Conservation (phyloP, 2,329 filamentous ascomycete species). For the Tolypocladium nubicola region DNA sequence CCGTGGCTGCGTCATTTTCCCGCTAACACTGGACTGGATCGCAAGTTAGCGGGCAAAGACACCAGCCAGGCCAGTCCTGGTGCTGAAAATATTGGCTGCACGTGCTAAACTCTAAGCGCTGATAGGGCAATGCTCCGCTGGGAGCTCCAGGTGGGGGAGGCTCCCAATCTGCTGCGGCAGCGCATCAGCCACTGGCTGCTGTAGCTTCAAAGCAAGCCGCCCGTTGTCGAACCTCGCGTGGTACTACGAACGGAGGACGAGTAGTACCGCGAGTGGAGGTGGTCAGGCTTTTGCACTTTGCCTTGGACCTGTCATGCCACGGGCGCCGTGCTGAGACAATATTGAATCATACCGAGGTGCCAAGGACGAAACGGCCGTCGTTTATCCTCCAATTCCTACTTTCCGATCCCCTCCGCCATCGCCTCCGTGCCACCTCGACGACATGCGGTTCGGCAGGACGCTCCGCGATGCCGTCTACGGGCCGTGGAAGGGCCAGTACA, state of each 20-base stretch:
- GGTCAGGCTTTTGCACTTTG: neutral
- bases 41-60: neutral
- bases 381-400: neutral
- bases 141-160: neutral
- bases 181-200: neutral
- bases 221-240: neutral
- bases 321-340: neutral
- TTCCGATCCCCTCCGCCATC: neutral
- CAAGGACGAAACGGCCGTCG: neutral
- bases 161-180: neutral
- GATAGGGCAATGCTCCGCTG: conserved; percentile 5
- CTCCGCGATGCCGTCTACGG: conserved; percentile 68
- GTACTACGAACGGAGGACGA: neutral
- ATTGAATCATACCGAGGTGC: neutral
- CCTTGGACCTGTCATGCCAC: neutral
- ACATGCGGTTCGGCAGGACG: conserved; percentile 90
- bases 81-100: neutral
- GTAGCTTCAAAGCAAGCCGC: neutral
- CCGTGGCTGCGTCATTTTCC: neutral
- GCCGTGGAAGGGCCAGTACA: conserved; percentile 89
- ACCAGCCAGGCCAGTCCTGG: neutral
- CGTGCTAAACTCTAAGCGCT: conserved; percentile 1
- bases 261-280: neutral
- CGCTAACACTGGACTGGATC: neutral
- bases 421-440: neutral